Percentiles rank a stretch among this genome's conserved stretches.
Evolutionary conservation across 148 eudicot species (phyloP).

Genomic region (Vaccinium myrtillus): DNA sequence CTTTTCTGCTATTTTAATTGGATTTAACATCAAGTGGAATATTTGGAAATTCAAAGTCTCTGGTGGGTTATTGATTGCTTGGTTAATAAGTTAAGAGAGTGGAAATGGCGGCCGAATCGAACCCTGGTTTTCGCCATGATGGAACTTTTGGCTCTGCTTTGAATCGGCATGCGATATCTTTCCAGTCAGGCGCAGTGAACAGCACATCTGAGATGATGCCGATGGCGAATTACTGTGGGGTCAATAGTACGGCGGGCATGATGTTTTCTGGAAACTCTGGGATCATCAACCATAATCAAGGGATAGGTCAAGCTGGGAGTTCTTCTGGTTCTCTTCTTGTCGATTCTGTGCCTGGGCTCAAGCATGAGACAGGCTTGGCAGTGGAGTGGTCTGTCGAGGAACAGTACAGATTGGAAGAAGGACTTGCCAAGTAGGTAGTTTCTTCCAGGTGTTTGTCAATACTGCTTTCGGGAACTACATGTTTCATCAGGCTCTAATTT

Average conservation of each 20-base stretch:
- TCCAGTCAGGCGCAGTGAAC: conserved; percentile 59
- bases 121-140: conserved; percentile 58
- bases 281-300: conserved; percentile 34
- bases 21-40: not conserved
- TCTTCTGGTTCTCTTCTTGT: conserved; percentile 50
- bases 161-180: conserved; percentile 50
- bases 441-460: conserved; percentile 21
- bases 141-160: conserved; percentile 45
- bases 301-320: conserved; percentile 36
- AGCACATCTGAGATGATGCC: conserved; percentile 55
- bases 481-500: not conserved
- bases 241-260: conserved; percentile 39
- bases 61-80: conserved; percentile 1
- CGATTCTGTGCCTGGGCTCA: conserved; percentile 73
- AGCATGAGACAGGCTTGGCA: conserved; percentile 71
- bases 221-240: conserved; percentile 47
- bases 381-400: conserved; percentile 88
- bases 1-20: not conserved
- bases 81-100: not conserved
- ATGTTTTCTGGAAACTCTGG: conserved; percentile 54
- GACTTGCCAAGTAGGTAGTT: conserved; percentile 72
- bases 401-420: conserved; percentile 74
- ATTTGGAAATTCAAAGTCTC: conserved; percentile 4
- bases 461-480: not conserved
- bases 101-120: conserved; percentile 60